These are phyloP conservation scores for Pseudogymnoascus sp. DNA, from an alignment of 2,329 filamentous ascomycete species.

Conservation along the genomic window DNA sequence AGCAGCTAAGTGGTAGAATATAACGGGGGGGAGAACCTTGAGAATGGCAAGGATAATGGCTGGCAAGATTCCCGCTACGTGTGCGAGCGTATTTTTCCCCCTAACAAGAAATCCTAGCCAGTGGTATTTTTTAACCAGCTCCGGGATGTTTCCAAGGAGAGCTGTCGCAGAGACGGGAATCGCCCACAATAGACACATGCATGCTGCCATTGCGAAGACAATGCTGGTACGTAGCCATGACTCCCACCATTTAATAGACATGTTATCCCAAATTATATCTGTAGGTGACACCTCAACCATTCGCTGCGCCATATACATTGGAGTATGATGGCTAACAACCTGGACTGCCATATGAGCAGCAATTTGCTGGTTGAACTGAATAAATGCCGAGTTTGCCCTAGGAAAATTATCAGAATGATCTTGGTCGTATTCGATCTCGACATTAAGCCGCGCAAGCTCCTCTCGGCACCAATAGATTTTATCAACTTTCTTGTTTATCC, in stretches of 20 bases:
- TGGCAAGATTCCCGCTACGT: slow-evolving; percentile 78
- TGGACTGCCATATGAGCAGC: slow-evolving; percentile 98
- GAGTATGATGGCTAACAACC: slow-evolving; percentile 79
- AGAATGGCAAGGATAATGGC: slow-evolving; percentile 67
- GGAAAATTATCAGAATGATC: slow-evolving; percentile 77
- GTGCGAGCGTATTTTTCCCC: slow-evolving; percentile 53
- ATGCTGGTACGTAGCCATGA: slow-evolving; percentile 55
- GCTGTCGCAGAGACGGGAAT: slow-evolving; percentile 86
- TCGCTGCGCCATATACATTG: slow-evolving; percentile 86
- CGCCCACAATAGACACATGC: slow-evolving; percentile 81
- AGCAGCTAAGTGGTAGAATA: slow-evolving; percentile 63
- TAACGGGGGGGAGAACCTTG: slow-evolving; percentile 68
- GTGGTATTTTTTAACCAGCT: slow-evolving; percentile 52
- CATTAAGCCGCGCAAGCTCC: slow-evolving; percentile 79
- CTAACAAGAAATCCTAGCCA: slow-evolving; percentile 74
- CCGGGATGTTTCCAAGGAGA: slow-evolving; percentile 66
- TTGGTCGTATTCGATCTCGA: slow-evolving; percentile 89
- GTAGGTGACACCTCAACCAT: slow-evolving; percentile 85
- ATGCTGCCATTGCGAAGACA: slow-evolving; percentile 57
- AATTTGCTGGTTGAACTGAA: slow-evolving; percentile 97
- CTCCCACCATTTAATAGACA: slow-evolving; percentile 93
- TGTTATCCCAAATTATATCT: slow-evolving; percentile 94
- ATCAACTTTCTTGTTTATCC: slow-evolving; percentile 84
- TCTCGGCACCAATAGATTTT: slow-evolving; percentile 86
- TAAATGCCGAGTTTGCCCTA: slow-evolving; percentile 91